Evolutionary conservation across 352 stramenopile genomes (phyloP), one percentile per base, ranked within the genome.

Genomic region (Aphanomyces cochlioides): DNA sequence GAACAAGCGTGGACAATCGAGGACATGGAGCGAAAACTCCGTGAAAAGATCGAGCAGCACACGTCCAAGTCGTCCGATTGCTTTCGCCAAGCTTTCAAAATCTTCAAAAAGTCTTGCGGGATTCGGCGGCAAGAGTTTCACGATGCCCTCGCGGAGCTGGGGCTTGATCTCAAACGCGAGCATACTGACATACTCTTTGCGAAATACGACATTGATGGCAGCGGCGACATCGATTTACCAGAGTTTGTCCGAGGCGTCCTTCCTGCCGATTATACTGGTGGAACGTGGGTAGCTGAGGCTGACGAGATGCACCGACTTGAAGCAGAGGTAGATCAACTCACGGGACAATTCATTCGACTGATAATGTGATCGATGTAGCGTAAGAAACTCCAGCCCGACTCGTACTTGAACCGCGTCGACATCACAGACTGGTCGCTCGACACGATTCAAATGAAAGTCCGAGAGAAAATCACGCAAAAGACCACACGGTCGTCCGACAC

Each of bases 91-190:
- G 84, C 85, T 2, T 91, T 90, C 65, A 78, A 77, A 40, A 90
- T 93, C 64, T 93, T 93, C 68, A 91, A 91, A 48, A 93, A 93
- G 56, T 82, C 88, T 6, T 90, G 89, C 54, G 83, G 83, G n/a
- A 93, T 93, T 43, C 79, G 81, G 10, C 82, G 82, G 1, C 71
- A 87, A 43, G 84, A 93, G 45, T 92, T 93, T 72, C 84, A 90
- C 59, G 72, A 77, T 1, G 76, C 84, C 0, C 61, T 93, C 0
- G 81, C 88, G 40, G 64, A 73, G 0, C 85, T 90, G 54, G 85
- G 85, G 3, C 56, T 93, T n/a, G 65, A 77, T 1, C 61, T 93
- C 0, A 76, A 79, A 7, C 80, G 81, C 6, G 69, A 73, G 6
- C 82, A 90, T 50, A 78, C 85, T 0, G 79, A 90, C 39, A 72